phyloP scores from a whole-genome alignment of 768 basidiomycete species.

The Pisolithus albus region DNA sequence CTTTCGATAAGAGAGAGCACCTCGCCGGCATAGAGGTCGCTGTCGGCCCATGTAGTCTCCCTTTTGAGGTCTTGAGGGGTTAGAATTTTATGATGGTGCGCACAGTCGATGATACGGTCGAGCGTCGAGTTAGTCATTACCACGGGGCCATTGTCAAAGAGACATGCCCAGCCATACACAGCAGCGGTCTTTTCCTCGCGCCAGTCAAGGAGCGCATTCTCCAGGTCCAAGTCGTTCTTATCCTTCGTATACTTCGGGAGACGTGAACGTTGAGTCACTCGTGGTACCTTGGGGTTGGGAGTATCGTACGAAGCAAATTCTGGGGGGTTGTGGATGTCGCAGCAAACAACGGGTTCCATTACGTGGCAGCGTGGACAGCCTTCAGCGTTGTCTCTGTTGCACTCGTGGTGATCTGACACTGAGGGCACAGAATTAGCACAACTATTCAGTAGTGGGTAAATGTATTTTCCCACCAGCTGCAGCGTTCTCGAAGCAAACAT shows the following conservation, averaged over 20 bases:
- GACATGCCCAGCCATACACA: slow-evolving; percentile 1
- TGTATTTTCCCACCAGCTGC: slow-evolving; percentile 10
- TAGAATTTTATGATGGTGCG: slow-evolving; percentile 6
- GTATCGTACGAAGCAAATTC: background rate
- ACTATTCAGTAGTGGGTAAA: background rate
- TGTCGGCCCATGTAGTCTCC: slow-evolving; percentile 17
- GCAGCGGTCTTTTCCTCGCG: slow-evolving; percentile 2
- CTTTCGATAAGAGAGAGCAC: background rate
- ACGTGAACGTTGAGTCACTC: too few relatives aligned
- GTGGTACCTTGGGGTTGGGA: background rate
- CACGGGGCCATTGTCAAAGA: slow-evolving; percentile 8
- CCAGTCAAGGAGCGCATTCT: slow-evolving; percentile 10
- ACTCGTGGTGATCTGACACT: slow-evolving; percentile 6
- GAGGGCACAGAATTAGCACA: background rate
- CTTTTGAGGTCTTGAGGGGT: slow-evolving; percentile 11
- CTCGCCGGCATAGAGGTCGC: background rate
- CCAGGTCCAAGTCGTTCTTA: background rate
- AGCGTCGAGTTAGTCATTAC: slow-evolving; percentile 14
- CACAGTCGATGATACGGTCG: slow-evolving; percentile 19
- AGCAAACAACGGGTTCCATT: slow-evolving; percentile 13
- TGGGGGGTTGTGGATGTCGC: slow-evolving; percentile 16
- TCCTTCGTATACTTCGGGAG: slow-evolving; percentile 3
- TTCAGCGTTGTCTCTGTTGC: background rate
- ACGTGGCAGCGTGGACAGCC: slow-evolving; percentile 15
- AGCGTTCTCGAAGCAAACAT: slow-evolving; percentile 19